These are phyloP conservation scores for Candida easanensis DNA, from an alignment of 805 yeast genomes.

Conservation along the genomic window DNA sequence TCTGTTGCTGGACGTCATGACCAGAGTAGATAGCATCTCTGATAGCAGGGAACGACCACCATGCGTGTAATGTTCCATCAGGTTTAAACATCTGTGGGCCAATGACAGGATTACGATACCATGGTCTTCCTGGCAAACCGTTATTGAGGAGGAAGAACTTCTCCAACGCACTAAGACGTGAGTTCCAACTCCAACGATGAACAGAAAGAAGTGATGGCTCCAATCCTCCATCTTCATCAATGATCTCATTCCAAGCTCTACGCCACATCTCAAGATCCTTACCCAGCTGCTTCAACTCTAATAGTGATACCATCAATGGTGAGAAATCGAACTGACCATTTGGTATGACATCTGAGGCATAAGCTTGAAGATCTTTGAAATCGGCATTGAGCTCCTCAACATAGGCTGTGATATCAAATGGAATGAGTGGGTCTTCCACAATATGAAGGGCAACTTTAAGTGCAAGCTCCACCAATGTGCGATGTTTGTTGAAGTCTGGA, in stretches of 20 bases:
- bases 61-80: constrained; percentile 38
- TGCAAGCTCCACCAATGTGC: constrained; percentile 52
- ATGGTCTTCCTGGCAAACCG: constrained; percentile 47
- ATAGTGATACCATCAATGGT: constrained; percentile 29
- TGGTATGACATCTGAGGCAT: constrained; percentile 28
- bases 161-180: constrained; percentile 56
- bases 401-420: constrained; percentile 54
- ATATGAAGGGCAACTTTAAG: constrained; percentile 52
- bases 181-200: constrained; percentile 79
- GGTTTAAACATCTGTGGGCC: constrained; percentile 70
- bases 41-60: constrained; percentile 74
- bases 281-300: constrained; percentile 42
- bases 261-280: constrained; percentile 52
- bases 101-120: constrained; percentile 63
- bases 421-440: constrained; percentile 76
- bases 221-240: constrained; percentile 49
- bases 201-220: constrained; percentile 74
- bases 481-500: constrained; percentile 52
- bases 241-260: constrained; percentile 60
- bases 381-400: constrained; percentile 43
- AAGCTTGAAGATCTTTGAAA: constrained; percentile 44
- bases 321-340: constrained; percentile 28
- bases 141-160: constrained; percentile 45
- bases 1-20: constrained; percentile 51
- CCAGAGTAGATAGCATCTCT: constrained; percentile 65